Base-by-base conservation (phyloP, 1,284 basidiomycete species). In the Fomitopsis betulina region DNA sequence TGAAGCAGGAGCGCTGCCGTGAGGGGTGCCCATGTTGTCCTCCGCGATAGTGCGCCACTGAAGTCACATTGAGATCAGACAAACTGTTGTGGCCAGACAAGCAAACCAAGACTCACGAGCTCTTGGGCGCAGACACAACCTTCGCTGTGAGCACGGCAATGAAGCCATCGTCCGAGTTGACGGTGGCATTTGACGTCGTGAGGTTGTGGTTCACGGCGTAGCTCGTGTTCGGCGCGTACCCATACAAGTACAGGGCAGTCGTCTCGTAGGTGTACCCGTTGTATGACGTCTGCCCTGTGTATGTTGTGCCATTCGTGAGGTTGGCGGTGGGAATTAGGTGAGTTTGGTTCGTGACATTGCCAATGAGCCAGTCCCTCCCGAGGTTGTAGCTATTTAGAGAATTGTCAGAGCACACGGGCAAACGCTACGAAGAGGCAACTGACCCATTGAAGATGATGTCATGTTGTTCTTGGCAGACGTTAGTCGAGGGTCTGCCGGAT, bases 81-180 rank as follows among this genome's bases (percentile, higher is more conserved):
- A 21, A 27, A 8, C 27, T 8, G 19, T 10, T 8, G 19, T 25
- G 37, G 23, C 38, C 21, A 51, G 21, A 9, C 19, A 49, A 32
- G 23, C 68, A 35, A 57, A 68, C 70, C 58, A 64, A 21, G 63
- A 37, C 5, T 51, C 25, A 3, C 45, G 45, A 47, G 25, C 5
- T 30, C 45, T 47, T 21, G 45, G 85, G 84, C 27, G 67, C 65
- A 37, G 62, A 69, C 1, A 82, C 79, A 43, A 95, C 85, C 66
- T 80, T 84, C 53, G 96, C 89, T 0, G 85, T 87, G 63, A 96
- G 67, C 1, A 98, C 76, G 0, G 93, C 94, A 0, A 97, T 88
- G 5, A 94, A 76, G 0, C 96, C 95, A 69, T 98, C 95, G 5
- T 88, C 80, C 0, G 94, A 86, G 54, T 85, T 86, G 15, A 75